phyloP scores from a whole-genome alignment of 2,329 filamentous ascomycete genomes.

The Fusarium sp. region DNA sequence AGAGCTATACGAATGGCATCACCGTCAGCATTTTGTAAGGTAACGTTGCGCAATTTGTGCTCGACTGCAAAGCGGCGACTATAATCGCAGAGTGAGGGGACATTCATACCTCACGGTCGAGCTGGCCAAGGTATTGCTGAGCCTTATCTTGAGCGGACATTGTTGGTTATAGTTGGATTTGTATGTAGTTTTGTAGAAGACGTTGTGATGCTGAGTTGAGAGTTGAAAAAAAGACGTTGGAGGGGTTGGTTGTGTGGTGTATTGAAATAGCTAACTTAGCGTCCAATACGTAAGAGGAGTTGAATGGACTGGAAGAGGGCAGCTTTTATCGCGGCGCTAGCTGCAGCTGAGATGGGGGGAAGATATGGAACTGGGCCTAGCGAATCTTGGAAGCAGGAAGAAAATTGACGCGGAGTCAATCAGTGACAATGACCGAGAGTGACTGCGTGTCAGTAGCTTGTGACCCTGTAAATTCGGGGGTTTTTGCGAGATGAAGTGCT shows the following conservation, averaged over 20 bases:
- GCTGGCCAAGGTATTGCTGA: constrained; percentile 80
- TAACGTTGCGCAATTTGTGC: constrained; percentile 32
- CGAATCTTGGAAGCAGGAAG: constrained; percentile 45
- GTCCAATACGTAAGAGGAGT: constrained; percentile 39
- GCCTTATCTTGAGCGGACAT: constrained; percentile 83
- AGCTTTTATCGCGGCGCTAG: constrained; percentile 48
- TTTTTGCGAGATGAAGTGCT: constrained; percentile 16
- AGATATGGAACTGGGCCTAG: constrained; percentile 5
- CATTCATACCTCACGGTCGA: constrained; percentile 81
- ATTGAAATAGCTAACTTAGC: constrained; percentile 36
- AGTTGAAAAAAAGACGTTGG: constrained; percentile 34
- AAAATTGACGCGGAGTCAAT: constrained; percentile 50
- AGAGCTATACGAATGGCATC: constrained; percentile 69
- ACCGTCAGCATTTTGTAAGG: constrained; percentile 39
- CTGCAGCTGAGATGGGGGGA: constrained; percentile 31
- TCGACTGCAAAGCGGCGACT: constrained; percentile 16
- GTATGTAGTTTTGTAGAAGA: constrained; percentile 46
- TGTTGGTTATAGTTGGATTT: constrained; percentile 26
- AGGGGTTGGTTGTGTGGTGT: constrained; percentile 40
- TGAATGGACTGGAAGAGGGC: constrained; percentile 34
- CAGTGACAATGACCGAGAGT: constrained; percentile 35
- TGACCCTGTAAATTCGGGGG: constrained; percentile 37
- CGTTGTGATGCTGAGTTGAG: constrained; percentile 28
- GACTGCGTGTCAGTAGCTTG: constrained; percentile 49
- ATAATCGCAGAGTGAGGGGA: constrained; percentile 33